phyloP scores from a whole-genome alignment of 225 moss, liverwort and hornwort species.

The Physcomitrellopsis africana region DNA sequence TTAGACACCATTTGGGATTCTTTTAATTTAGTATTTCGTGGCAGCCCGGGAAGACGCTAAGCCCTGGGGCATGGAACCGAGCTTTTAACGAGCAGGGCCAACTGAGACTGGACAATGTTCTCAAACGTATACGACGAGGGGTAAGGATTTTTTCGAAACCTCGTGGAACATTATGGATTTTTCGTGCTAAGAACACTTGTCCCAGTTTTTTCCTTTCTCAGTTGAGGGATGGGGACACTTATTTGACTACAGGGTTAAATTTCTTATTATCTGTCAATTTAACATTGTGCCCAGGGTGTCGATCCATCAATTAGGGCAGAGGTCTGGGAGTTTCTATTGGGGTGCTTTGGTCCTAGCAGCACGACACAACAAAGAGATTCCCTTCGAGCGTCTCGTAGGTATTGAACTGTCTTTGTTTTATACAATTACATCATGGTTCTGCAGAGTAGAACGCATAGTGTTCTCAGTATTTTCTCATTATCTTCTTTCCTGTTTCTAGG shows the following conservation, averaged over 20 bases:
- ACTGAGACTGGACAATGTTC: conserved; percentile 77
- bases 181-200: neutral
- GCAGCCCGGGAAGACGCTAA: conserved; percentile 91
- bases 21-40: conserved; percentile 12
- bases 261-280: conserved; percentile 1
- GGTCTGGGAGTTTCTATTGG: conserved; percentile 95
- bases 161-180: neutral
- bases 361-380: conserved; percentile 75
- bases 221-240: neutral
- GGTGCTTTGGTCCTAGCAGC: conserved; percentile 78
- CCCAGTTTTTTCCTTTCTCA: neutral
- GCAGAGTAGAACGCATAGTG: too few relatives aligned
- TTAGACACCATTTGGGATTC: neutral
- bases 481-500: too few relatives aligned
- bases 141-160: conserved; percentile 45
- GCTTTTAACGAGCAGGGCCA: conserved; percentile 80
- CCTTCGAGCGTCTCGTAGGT: conserved; percentile 95
- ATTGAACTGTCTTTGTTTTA: conserved; percentile 25
- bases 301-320: conserved; percentile 91
- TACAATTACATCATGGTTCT: neutral
- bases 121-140: conserved; percentile 87
- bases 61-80: conserved; percentile 81
- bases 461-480: too few relatives aligned
- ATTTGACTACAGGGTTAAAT: conserved; percentile 13
- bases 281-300: conserved; percentile 64